Evolutionary conservation across 2,329 filamentous ascomycete species (phyloP).

Genomic region (Fusarium oxysporum): DNA sequence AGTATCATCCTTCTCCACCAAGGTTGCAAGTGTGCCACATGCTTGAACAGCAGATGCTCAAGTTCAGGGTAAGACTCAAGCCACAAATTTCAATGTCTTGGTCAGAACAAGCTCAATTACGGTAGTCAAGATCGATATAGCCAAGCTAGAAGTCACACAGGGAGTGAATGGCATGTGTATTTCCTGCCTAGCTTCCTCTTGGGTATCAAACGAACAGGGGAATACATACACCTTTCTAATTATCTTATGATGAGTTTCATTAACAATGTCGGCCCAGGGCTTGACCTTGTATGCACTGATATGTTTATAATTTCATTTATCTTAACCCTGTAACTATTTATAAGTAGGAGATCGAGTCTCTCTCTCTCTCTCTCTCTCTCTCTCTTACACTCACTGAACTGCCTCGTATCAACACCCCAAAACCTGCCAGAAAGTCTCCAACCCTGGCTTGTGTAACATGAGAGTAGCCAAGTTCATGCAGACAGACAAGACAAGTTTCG

Average conservation of each 20-base stretch:
- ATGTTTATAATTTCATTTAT: background rate
- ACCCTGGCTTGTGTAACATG: conserved; percentile 18
- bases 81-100: conserved; percentile 23
- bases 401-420: background rate
- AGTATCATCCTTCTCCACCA: conserved; percentile 37
- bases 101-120: conserved; percentile 6
- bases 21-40: conserved; percentile 41
- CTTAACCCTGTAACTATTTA: background rate
- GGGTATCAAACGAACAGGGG: background rate
- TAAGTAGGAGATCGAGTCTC: no score
- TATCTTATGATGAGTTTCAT: background rate
- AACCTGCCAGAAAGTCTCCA: background rate
- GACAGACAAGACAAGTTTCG: conserved; percentile 14
- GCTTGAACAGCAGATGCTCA: conserved; percentile 16
- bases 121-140: conserved; percentile 14
- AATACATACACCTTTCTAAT: background rate
- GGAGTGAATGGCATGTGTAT: background rate
- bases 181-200: background rate
- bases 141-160: conserved; percentile 1
- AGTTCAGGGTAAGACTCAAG: conserved; percentile 18
- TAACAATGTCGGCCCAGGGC: no score
- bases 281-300: background rate
- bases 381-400: background rate
- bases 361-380: background rate
- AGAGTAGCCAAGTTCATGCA: conserved; percentile 22